Percentiles rank a stretch among this genome's conserved stretches.
These are phyloP conservation scores for Hypoxylon lienhwacheense DNA, from an alignment of 495 filamentous ascomycete genomes.

Conservation along the genomic window DNA sequence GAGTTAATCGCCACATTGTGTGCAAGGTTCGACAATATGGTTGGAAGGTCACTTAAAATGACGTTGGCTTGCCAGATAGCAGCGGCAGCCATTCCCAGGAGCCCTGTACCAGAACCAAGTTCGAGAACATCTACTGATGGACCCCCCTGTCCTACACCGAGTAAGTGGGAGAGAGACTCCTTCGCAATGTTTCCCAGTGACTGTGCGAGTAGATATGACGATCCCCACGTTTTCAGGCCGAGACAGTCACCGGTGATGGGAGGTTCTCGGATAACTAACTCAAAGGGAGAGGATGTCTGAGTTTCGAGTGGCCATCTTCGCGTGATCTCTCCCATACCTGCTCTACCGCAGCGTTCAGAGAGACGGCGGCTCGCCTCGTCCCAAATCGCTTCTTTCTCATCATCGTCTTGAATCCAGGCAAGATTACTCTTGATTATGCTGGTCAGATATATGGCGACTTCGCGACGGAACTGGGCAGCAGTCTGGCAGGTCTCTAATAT, in stretches of 20 bases:
- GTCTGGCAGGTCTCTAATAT: conserved; percentile 40
- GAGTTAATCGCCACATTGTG: conserved; percentile 46
- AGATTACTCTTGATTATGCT: conserved; percentile 73
- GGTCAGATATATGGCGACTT: conserved; percentile 66
- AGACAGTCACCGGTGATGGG: conserved; percentile 83
- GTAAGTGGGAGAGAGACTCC: conserved; percentile 43
- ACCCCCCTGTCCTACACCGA: conserved; percentile 22
- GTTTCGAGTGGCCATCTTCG: conserved; percentile 67
- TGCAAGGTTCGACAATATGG: conserved; percentile 48
- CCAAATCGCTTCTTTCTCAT: conserved; percentile 74
- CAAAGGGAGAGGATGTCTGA: conserved; percentile 43
- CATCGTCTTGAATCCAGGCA: conserved; percentile 73
- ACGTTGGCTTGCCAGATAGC: conserved; percentile 47
- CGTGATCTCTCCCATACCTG: conserved; percentile 71
- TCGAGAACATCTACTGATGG: conserved; percentile 50
- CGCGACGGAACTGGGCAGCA: conserved; percentile 37
- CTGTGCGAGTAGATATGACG: conserved; percentile 81
- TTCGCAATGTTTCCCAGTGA: conserved; percentile 57
- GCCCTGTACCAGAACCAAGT: conserved; percentile 66
- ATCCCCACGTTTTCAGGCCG: conserved; percentile 91
- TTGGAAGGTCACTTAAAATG: conserved; percentile 51
- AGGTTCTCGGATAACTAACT: conserved; percentile 78
- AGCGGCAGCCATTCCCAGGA: conserved; percentile 58
- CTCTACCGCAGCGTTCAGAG: conserved; percentile 79
- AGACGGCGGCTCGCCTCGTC: conserved; percentile 75